Base-by-base conservation (phyloP, 805 yeast species). In the Myxozyma lipomycoides region DNA sequence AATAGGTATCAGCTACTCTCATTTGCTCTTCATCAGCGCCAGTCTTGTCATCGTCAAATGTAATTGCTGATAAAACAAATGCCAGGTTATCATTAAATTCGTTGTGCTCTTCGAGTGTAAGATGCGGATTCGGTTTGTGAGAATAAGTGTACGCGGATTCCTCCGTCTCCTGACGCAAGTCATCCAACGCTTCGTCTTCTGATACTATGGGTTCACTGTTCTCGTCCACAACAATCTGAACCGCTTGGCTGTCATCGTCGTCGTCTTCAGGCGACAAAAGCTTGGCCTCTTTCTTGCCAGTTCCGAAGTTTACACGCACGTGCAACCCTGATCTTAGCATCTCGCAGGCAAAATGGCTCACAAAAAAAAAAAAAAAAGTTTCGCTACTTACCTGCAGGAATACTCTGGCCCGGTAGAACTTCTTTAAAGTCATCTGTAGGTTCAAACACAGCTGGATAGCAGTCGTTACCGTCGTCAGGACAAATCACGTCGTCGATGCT, bases 231-330 rank as follows among this genome's bases (percentile, higher is more conserved):
- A 34, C 34, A 34, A 23, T 38, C 25, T 47, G 25, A 19, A 42
- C 49, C 15, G 35, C 50, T 2, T 61, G 54, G 7, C 59, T 43
- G 1, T 65, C 45, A 18, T 43, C 49, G 40, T 32, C 40, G 12
- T 30, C 44, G 35, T 45, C 58, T 15, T 63, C 70, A 3, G 63
- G 62, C 24, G 71, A 76, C 53, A 79, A 59, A 3, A 83, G 53
- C 58, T 80, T 84, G 1, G 95, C 96, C 65, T 83, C 85, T 60
- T 76, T 79, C 24, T 69, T 66, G 18, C 84, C 82, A 0, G 89
- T 81, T n/a, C 83, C 86, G 50, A 89, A 68, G 64, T 87, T 83
- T 59, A 90, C 61, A 57, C 86, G 73, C 10, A 89, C 79, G 65
- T 86, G 90, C 30, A 86, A 67, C 0, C 97, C 98, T 55, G 9